Percentiles rank a stretch among this genome's conserved stretches.
These are phyloP conservation scores for Acaromyces ingoldii DNA, from an alignment of 1,284 basidiomycete species.

Conservation along the genomic window DNA sequence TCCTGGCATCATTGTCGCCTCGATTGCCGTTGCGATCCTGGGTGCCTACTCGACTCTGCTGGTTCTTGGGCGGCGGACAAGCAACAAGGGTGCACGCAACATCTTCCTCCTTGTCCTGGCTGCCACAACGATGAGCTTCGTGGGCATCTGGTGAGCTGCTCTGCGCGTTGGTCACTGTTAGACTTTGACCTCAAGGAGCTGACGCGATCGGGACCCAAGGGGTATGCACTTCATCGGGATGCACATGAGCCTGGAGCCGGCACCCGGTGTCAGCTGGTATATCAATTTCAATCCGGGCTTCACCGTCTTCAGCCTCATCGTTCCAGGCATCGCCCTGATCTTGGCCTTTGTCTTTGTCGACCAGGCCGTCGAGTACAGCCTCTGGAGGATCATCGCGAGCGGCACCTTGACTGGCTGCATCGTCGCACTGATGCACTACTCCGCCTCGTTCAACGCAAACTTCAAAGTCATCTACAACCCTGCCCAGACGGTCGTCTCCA, in stretches of 20 bases:
- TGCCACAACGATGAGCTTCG: conserved; percentile 55
- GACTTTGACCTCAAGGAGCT: background rate
- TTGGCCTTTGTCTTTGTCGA: conserved; percentile 56
- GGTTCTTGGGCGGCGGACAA: conserved; percentile 54
- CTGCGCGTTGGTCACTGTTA: background rate
- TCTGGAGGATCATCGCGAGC: conserved; percentile 53
- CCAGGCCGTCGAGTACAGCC: conserved; percentile 51
- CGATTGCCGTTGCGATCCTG: conserved; percentile 55
- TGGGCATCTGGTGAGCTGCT: conserved; percentile 46
- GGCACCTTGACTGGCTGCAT: conserved; percentile 71
- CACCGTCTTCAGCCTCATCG: conserved; percentile 56
- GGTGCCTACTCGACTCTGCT: conserved; percentile 56
- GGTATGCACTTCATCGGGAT: conserved; percentile 57
- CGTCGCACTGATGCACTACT: conserved; percentile 61
- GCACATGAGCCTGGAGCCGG: conserved; percentile 53
- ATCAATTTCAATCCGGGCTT: conserved; percentile 53
- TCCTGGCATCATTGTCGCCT: conserved; percentile 55
- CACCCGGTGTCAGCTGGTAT: conserved; percentile 53
- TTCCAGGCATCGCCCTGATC: conserved; percentile 54
- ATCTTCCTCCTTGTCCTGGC: conserved; percentile 56
- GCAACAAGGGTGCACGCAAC: conserved; percentile 53
- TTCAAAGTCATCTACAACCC: conserved; percentile 48
- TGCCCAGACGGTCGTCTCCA: conserved; percentile 53
- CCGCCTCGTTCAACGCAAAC: conserved; percentile 53
- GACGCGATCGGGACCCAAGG: conserved; percentile 5